Base-by-base conservation (phyloP, 352 stramenopile genomes). In the Globisporangium lucens region DNA sequence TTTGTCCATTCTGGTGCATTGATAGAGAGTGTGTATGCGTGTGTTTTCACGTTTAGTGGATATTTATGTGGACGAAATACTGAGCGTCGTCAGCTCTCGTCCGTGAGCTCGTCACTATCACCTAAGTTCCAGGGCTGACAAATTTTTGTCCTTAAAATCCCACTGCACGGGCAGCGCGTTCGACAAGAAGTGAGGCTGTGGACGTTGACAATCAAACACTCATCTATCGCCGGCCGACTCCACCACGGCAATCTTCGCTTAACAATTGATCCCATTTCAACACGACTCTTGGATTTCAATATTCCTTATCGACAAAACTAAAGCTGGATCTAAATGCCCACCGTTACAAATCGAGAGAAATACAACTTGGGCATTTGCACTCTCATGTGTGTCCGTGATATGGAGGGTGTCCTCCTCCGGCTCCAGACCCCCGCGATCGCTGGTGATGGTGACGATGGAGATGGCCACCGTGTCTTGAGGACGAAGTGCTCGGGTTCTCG, bases 391-490 rank as follows among this genome's bases (percentile, higher is more conserved):
- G n/a, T 20, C 33, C 56, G 49, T 61, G 33, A 17, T 33, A 43
- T 47, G 56, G 56, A 61, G 56, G 33, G 13, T 61, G n/a, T 30
- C 56, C 38, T 7, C 59, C 35, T 15, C 59, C 59, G 4, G 46
- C 2, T n/a, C 46, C 27, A 33, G 20, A 15, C 29, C 65, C 65
- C 13, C 47, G 47, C 24, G 47, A n/a, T 35, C 65, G 65, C 27
- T 66, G 58, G 27, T 60, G 65, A 43, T 70, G 65, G 12, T 70
- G 58, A 20, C 59, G 57, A 56, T 70, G 59, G 36, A 70, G 41
- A 27, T 70, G 59, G 1, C 65, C 58, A 9, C 57, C 58, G 20
- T 46, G 49, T 52, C 65, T 66, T 30, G 58, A 56, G 17, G 56
- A 52, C 33, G 56, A 22, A 24, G 10, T 61, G 20, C 30, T 38